These are phyloP conservation scores for Penicillium concentricum DNA, from an alignment of 2,329 filamentous ascomycete species.

Conservation along the genomic window DNA sequence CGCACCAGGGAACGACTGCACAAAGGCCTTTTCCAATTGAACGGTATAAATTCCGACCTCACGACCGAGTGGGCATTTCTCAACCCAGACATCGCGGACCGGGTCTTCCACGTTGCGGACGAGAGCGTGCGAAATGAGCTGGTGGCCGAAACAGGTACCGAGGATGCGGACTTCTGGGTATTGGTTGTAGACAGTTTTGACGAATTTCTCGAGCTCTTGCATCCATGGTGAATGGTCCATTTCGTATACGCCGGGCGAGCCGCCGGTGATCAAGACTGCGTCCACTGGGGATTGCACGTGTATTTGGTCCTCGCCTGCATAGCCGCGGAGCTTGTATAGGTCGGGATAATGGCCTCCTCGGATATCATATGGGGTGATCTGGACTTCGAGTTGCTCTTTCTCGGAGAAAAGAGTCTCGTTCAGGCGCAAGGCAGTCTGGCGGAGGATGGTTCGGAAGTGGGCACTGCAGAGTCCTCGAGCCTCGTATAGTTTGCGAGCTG, in stretches of 20 bases:
- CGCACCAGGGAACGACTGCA: conserved; percentile 15
- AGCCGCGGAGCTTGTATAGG: conserved; percentile 20
- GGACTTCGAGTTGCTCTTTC: conserved; percentile 19
- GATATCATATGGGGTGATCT: conserved; percentile 26
- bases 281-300: conserved; percentile 24
- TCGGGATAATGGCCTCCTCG: conserved; percentile 27
- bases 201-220: conserved; percentile 23
- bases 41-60: conserved; percentile 25
- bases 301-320: conserved; percentile 8
- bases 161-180: conserved; percentile 34
- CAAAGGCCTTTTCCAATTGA: conserved; percentile 18
- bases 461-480: conserved; percentile 27
- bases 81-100: conserved; percentile 23
- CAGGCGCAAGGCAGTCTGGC: conserved; percentile 22
- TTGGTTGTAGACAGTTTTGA: conserved; percentile 25
- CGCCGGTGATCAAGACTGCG: conserved; percentile 35
- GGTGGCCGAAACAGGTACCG: conserved; percentile 38
- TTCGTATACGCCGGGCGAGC: conserved; percentile 29
- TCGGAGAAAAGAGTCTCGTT: conserved; percentile 17
- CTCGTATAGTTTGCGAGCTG: conserved; percentile 25
- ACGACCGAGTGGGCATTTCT: conserved; percentile 24
- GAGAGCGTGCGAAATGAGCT: conserved; percentile 28
- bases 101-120: conserved; percentile 18
- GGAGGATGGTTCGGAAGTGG: conserved; percentile 26
- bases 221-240: conserved; percentile 31